Evolutionary conservation across 2,329 filamentous ascomycete species (phyloP).

Genomic region (Trichoderma aggressivum): DNA sequence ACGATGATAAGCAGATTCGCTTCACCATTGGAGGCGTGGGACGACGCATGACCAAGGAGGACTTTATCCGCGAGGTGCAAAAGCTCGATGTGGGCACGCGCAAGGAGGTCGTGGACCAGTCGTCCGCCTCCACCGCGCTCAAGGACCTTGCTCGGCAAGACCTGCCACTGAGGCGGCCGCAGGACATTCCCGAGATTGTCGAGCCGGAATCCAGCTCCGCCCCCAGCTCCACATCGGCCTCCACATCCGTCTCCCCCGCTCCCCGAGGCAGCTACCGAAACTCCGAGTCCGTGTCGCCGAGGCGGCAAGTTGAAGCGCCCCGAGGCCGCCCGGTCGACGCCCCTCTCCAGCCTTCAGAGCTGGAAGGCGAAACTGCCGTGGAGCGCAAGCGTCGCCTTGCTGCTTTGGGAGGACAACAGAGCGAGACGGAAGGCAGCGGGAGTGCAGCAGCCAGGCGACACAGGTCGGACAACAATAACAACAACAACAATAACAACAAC

Average conservation of each 20-base stretch:
- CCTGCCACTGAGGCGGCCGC: slow-evolving; percentile 16
- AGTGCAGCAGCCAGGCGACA: background rate
- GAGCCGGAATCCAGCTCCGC: slow-evolving; percentile 22
- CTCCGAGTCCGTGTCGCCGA: slow-evolving; percentile 23
- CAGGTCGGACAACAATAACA: background rate
- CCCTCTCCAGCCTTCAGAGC: slow-evolving; percentile 22
- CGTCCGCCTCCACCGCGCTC: slow-evolving; percentile 45
- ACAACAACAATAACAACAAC: background rate
- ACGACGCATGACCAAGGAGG: slow-evolving; percentile 72
- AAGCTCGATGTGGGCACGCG: slow-evolving; percentile 66
- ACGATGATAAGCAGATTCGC: slow-evolving; percentile 68
- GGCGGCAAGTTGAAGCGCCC: slow-evolving; percentile 18
- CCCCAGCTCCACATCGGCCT: slow-evolving; percentile 21
- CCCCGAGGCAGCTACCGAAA: slow-evolving; percentile 7
- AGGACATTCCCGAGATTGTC: slow-evolving; percentile 23
- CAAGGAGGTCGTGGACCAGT: slow-evolving; percentile 51
- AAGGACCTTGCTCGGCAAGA: slow-evolving; percentile 50
- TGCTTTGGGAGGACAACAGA: slow-evolving; percentile 44
- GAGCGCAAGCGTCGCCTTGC: slow-evolving; percentile 65
- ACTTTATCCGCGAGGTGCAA: slow-evolving; percentile 73
- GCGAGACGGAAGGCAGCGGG: slow-evolving; percentile 33
- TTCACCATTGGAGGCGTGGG: slow-evolving; percentile 75
- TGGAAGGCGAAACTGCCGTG: slow-evolving; percentile 61
- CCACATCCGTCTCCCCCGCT: slow-evolving; percentile 9
- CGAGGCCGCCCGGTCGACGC: background rate